These are phyloP conservation scores for Candida hungchunana DNA, from an alignment of 805 yeast species.

Conservation along the genomic window DNA sequence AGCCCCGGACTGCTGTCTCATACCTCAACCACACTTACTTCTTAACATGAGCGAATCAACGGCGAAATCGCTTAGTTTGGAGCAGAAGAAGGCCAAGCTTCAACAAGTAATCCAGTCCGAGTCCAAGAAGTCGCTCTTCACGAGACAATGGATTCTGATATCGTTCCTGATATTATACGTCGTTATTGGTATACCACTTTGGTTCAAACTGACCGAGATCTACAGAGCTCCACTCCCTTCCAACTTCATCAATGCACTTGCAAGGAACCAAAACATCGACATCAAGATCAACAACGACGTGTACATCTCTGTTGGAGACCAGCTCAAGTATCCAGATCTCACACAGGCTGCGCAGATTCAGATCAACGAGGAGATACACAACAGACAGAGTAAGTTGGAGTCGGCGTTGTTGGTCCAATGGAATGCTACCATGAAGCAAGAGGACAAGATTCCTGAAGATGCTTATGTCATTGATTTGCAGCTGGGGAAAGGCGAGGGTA, in stretches of 20 bases:
- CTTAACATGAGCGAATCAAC: no score
- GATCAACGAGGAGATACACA: constrained; percentile 37
- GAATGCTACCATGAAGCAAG: constrained; percentile 28
- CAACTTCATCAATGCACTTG: constrained; percentile 32
- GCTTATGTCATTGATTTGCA: constrained; percentile 34
- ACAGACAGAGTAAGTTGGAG: constrained; percentile 15
- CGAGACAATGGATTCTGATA: constrained; percentile 22
- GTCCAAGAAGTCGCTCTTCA: constrained; percentile 16
- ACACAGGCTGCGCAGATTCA: constrained; percentile 49
- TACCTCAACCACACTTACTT: no score
- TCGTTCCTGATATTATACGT: constrained; percentile 27
- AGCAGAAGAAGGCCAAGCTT: constrained; percentile 1
- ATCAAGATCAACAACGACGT: constrained; percentile 41
- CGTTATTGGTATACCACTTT: constrained; percentile 36
- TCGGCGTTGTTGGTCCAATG: constrained; percentile 30
- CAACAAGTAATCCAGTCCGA: constrained; percentile 18
- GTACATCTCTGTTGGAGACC: constrained; percentile 35
- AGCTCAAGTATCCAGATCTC: constrained; percentile 63
- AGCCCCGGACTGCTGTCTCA: no score
- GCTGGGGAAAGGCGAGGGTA: constrained; percentile 39
- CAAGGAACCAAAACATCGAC: constrained; percentile 39
- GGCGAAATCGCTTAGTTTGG: neutral
- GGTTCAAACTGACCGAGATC: constrained; percentile 39
- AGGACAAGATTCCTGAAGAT: constrained; percentile 21
- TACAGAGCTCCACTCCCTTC: constrained; percentile 38